These are phyloP conservation scores for Verticillium isaacii DNA, from an alignment of 2,329 filamentous ascomycete genomes.

Conservation along the genomic window DNA sequence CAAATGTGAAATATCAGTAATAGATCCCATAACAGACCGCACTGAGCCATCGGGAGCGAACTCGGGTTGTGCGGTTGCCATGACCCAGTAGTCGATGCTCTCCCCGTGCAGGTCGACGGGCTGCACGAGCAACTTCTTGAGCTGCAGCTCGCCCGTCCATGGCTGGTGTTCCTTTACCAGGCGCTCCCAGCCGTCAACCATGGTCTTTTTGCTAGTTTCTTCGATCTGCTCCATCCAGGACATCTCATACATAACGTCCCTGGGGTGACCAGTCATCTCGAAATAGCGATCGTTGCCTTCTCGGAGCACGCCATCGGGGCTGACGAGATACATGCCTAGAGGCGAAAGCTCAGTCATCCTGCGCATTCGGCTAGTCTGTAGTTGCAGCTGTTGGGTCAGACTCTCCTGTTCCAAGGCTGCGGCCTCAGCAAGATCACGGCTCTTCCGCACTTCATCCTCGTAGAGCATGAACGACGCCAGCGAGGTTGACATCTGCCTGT, in stretches of 20 bases:
- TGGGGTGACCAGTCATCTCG: conserved; percentile 37
- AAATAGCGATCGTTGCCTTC: conserved; percentile 42
- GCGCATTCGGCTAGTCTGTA: conserved; percentile 28
- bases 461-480: conserved; percentile 61
- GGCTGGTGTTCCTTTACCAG: conserved; percentile 26
- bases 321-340: conserved; percentile 32
- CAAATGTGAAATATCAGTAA: conserved; percentile 38
- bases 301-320: conserved; percentile 32
- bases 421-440: conserved; percentile 25
- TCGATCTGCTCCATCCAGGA: conserved; percentile 35
- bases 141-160: conserved; percentile 34
- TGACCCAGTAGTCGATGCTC: conserved; percentile 37
- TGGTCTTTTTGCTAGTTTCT: conserved; percentile 23
- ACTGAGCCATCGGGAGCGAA: conserved; percentile 25
- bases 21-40: conserved; percentile 32
- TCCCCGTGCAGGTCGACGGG: conserved; percentile 28
- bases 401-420: conserved; percentile 27
- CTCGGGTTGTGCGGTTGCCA: conserved; percentile 30
- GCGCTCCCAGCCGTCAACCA: conserved; percentile 31
- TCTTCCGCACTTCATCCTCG: conserved; percentile 58
- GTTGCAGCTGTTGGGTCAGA: conserved; percentile 25
- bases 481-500: conserved; percentile 51
- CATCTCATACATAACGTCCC: conserved; percentile 31
- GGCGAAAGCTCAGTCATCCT: conserved; percentile 31
- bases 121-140: conserved; percentile 26